Base-by-base conservation (phyloP, 148 eudicot species). In the Nepenthes gracilis region DNA sequence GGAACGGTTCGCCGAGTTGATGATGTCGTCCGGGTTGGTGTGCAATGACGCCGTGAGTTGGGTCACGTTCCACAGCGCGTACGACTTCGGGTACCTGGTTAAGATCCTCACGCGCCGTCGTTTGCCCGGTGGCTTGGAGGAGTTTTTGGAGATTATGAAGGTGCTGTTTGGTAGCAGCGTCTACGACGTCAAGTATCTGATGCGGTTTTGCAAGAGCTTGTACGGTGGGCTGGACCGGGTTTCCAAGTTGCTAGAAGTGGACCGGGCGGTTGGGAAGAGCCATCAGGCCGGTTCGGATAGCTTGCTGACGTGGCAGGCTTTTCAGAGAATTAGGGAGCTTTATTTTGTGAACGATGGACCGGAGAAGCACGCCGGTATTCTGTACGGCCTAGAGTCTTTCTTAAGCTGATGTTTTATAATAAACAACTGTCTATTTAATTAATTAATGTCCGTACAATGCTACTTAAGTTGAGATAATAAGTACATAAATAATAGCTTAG, bases 261-360 rank as follows among this genome's bases (percentile, higher is more conserved):
- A 66, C 64, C 81, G 87, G 63, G 84, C 65, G 33, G 84, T 75
- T 1, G 87, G 84, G 60, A 80, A 83, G 67, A 77, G 80, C 53
- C 87, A 83, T 9, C 87, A 83, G 54, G 87, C 87, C 67, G 87
- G 87, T 58, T 83, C 87, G 2, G 87, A 83, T 65, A 83, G 87
- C 9, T 51, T 83, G 74, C 57, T 83, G 59, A 83, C 87, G 51
- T 83, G 82, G 82, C 80, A 77, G n/a, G 76, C 84, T 1, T 83
- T 80, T 50, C 80, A 77, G 45, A 83, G 70, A 62, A 80, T 83
- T 61, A 77, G 75, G 7, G 73, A 77, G n/a, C 12, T 77, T 1
- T 77, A 69, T 55, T 83, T 83, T 60, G 74, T 64, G 0, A 51
- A 73, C 45, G 70, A 68, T 55, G 71, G 55, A 2, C 80, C 74